Evolutionary conservation across 139 green algal species (phyloP), one percentile per base, ranked within the genome.

Genomic region (Chlorella sp.): DNA sequence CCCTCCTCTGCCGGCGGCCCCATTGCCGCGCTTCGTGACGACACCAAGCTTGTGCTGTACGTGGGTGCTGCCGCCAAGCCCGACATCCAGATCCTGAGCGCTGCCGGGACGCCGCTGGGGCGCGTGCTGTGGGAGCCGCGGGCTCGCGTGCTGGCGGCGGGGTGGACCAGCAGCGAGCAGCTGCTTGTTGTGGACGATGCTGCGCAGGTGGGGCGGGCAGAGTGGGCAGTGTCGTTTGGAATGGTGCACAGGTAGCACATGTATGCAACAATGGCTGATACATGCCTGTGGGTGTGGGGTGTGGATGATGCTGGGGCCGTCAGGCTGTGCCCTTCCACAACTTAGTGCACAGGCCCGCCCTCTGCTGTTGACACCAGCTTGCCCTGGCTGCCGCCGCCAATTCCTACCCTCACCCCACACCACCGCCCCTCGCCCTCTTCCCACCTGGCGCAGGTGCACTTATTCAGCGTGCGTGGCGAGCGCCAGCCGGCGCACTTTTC

Each of bases 1-100:
- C 92, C 75, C 24, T 93, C 93, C 0, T 86, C 90, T 0, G 97
- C 93, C 90, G 97, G 96, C 16, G 97, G 97, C 15, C 97, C 97
- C 21, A 94, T 99, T 26, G 97, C 97, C 0, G 91, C 93, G 28
- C 90, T 97, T 21, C 91, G 97, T 0, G 97, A 99, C 90, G 96
- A 98, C 57, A 84, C 85, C 32, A 96, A 97, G 83, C 92, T 98
- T 30, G 91, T 98, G 61, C 86, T 97, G 19, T 88, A 91, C n/a
- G 39, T 90, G 69, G 91, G 91, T 2, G 60, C 71, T 2, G 57
- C 79, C 32, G 28, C 89, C 48, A 48, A 39, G 40, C 73, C 87
- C 3, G 87, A 91, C 61, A 80, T 93, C 30, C 88, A 94, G 19
- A 95, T 97, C 0, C 98, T 95, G 91, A 96, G 87, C 14, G 88